Evolutionary conservation across 371 early-diverging fungal species (phyloP).

Genomic region (Mortierella sp.): DNA sequence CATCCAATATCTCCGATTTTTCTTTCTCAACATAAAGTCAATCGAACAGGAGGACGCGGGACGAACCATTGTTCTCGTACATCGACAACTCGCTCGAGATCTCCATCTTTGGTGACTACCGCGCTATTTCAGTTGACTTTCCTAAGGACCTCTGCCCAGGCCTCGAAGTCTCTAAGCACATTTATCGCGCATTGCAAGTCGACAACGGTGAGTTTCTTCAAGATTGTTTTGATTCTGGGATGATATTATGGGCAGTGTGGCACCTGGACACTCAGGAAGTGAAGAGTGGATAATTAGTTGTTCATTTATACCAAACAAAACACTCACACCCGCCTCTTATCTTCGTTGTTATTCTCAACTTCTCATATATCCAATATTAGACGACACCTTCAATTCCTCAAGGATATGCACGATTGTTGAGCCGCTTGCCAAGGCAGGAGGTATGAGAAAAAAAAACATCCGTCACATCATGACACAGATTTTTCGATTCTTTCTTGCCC

Average conservation of each 20-base stretch:
- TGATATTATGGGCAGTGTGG: not conserved
- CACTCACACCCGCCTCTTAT: not conserved
- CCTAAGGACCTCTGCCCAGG: conserved; percentile 42
- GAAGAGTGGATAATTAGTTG: not conserved
- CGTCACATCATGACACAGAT: not conserved
- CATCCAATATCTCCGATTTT: not conserved
- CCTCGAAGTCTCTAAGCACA: conserved; percentile 41
- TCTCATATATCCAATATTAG: conserved; percentile 12
- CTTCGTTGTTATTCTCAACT: not conserved
- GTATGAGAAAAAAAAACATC: conserved; percentile 24
- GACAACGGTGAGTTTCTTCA: conserved; percentile 35
- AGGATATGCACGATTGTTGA: conserved; percentile 53
- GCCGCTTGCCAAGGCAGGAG: conserved; percentile 55
- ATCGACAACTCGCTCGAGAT: conserved; percentile 55
- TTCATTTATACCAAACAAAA: not conserved
- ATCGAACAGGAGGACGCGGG: conserved; percentile 12
- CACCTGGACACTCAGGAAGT: not conserved
- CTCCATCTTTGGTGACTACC: conserved; percentile 51
- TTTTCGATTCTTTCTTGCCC: not conserved
- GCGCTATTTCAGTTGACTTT: conserved; percentile 32
- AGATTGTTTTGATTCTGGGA: not conserved
- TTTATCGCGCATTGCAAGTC: conserved; percentile 53
- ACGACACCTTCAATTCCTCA: conserved; percentile 45
- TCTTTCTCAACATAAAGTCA: not conserved
- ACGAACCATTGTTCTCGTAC: conserved; percentile 49